phyloP scores from a whole-genome alignment of 805 yeast genomes.

The Zygoascus flipseniorum region DNA sequence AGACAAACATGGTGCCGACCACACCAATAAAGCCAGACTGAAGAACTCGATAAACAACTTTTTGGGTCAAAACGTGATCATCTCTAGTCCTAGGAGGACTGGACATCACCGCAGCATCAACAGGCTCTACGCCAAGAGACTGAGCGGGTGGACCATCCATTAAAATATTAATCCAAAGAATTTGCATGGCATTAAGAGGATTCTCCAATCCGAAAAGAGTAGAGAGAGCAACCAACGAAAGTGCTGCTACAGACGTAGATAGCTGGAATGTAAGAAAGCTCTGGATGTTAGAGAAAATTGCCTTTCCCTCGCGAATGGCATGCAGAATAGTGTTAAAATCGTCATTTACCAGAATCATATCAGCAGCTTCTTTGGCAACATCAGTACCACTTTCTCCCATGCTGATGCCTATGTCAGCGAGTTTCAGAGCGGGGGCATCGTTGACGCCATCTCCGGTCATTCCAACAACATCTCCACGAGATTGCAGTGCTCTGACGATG shows the following conservation, averaged over 20 bases:
- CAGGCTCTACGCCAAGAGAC: conserved; percentile 94
- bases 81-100: conserved; percentile 90
- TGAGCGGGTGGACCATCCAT: conserved; percentile 99
- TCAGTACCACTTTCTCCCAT: conserved; percentile 92
- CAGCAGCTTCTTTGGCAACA: conserved; percentile 97
- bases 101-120: conserved; percentile 89
- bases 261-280: conserved; percentile 91
- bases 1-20: conserved; percentile 79
- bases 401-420: conserved; percentile 55
- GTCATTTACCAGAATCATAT: conserved; percentile 94
- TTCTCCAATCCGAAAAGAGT: conserved; percentile 84
- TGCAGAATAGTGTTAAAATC: conserved; percentile 89
- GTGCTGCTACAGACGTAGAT: conserved; percentile 92
- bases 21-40: conserved; percentile 73
- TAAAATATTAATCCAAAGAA: conserved; percentile 90
- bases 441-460: conserved; percentile 63
- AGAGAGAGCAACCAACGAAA: conserved; percentile 77
- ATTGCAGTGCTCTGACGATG: conserved; percentile 72
- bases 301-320: conserved; percentile 97
- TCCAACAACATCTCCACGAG: conserved; percentile 45
- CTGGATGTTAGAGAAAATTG: conserved; percentile 92
- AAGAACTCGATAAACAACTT: conserved; percentile 61
- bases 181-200: conserved; percentile 97
- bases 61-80: conserved; percentile 71
- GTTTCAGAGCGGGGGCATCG: conserved; percentile 55